phyloP scores from a whole-genome alignment of 108 stramenopile genomes.

The Stephanodiscus triporus region DNA sequence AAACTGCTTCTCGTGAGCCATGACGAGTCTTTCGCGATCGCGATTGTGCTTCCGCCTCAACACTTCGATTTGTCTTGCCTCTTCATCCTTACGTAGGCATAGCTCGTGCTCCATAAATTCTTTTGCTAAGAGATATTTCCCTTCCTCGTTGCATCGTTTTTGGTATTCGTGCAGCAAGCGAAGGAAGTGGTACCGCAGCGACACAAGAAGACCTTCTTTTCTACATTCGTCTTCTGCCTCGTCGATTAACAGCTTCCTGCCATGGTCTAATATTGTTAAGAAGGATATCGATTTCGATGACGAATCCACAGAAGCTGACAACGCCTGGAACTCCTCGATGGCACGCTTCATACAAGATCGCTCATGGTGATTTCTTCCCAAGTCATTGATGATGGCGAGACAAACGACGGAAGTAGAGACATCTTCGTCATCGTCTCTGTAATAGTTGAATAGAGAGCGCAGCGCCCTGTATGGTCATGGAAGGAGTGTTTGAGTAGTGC shows the following conservation, averaged over 20 bases:
- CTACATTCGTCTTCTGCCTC: background rate
- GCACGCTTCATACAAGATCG: slow-evolving; percentile 8
- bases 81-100: slow-evolving; percentile 17
- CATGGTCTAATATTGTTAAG: background rate
- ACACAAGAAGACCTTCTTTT: background rate
- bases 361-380: background rate
- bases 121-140: slow-evolving; percentile 22
- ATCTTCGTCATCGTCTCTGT: background rate
- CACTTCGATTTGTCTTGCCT: slow-evolving; percentile 1
- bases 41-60: background rate
- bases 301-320: background rate
- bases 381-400: background rate
- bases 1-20: slow-evolving; percentile 13
- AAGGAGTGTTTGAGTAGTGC: too few species aligned
- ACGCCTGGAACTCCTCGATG: background rate
- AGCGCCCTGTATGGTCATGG: background rate
- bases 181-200: slow-evolving; percentile 7
- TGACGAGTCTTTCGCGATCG: slow-evolving; percentile 6
- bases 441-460: slow-evolving; percentile 3
- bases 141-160: slow-evolving; percentile 17
- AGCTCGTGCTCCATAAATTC: slow-evolving; percentile 16
- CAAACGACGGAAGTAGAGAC: background rate
- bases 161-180: slow-evolving; percentile 11
- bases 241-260: background rate
- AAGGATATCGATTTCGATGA: background rate